These are phyloP conservation scores for Solanum rostratum DNA, from an alignment of 257 asterid genomes.

Conservation along the genomic window DNA sequence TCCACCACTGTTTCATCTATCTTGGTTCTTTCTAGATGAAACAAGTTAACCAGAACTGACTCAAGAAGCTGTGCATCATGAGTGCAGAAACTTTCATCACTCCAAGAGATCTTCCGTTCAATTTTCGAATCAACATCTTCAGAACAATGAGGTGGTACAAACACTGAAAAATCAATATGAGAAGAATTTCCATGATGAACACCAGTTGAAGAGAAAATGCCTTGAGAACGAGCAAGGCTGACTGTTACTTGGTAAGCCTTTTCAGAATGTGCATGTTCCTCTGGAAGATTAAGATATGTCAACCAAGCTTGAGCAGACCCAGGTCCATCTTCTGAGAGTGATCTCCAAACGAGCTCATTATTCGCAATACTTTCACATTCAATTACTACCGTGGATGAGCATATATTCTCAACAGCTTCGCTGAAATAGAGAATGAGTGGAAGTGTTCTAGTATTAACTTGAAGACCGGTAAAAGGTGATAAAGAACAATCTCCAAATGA, in stretches of 20 bases:
- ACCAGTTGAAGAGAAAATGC: slow-evolving; percentile 51
- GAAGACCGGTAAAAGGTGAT: slow-evolving; percentile 22
- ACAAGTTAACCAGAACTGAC: slow-evolving; percentile 21
- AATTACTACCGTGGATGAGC: slow-evolving; percentile 52
- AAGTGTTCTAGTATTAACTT: slow-evolving; percentile 27
- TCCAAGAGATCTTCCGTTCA: slow-evolving; percentile 40
- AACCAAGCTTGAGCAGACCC: slow-evolving; percentile 64
- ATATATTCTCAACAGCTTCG: slow-evolving; percentile 66
- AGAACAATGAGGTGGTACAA: slow-evolving; percentile 21
- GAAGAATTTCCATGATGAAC: slow-evolving; percentile 35
- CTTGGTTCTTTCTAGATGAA: slow-evolving; percentile 27
- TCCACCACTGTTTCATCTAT: slow-evolving; percentile 19
- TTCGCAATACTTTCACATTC: slow-evolving; percentile 34
- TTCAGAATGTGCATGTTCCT: slow-evolving; percentile 24
- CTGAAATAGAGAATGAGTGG: slow-evolving; percentile 68
- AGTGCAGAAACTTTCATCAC: slow-evolving; percentile 31
- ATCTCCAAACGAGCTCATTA: slow-evolving; percentile 45
- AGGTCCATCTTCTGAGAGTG: slow-evolving; percentile 39
- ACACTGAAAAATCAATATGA: slow-evolving; percentile 37
- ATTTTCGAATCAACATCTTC: slow-evolving; percentile 20
- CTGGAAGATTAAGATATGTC: slow-evolving; percentile 43
- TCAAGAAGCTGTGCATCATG: slow-evolving; percentile 27
- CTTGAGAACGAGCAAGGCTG: slow-evolving; percentile 33
- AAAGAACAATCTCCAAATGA: slow-evolving; percentile 9
- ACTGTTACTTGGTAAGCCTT: slow-evolving; percentile 46